Conservation (phyloP, 768 basidiomycete species). For the Trametes coccinea region DNA sequence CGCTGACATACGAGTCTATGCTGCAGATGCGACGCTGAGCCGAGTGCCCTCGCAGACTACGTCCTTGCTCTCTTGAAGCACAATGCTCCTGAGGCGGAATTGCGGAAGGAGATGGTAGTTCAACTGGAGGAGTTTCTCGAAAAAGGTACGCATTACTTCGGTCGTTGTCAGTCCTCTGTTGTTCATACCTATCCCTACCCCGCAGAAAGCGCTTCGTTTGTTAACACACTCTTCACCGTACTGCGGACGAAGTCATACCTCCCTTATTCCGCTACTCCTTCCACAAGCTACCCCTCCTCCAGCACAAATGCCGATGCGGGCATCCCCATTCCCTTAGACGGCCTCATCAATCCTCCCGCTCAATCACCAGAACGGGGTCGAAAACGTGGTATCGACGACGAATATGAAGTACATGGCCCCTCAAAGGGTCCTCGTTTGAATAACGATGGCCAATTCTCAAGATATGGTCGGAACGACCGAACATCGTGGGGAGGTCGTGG, state of each 20-base stretch:
- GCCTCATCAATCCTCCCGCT: conserved; percentile 47
- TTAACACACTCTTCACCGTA: conserved; percentile 82
- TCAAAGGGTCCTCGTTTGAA: conserved; percentile 73
- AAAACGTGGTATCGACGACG: conserved; percentile 70
- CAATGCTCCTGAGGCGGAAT: conserved; percentile 78
- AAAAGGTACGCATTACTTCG: conserved; percentile 55
- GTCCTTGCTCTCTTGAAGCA: conserved; percentile 92
- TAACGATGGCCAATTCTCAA: conserved; percentile 64
- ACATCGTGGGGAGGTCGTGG: conserved; percentile 43
- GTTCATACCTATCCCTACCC: conserved; percentile 17
- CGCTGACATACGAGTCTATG: conserved; percentile 17
- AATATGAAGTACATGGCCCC: conserved; percentile 59
- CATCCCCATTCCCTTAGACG: conserved; percentile 80
- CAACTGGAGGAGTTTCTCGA: conserved; percentile 94
- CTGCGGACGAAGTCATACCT: conserved; percentile 85
- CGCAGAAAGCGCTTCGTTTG: conserved; percentile 70
- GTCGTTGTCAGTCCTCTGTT: conserved; percentile 16
- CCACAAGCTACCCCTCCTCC: conserved; percentile 36
- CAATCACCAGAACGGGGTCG: conserved; percentile 54
- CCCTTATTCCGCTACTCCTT: conserved; percentile 60
- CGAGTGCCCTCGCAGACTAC: conserved; percentile 90
- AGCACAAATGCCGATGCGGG: conserved; percentile 55
- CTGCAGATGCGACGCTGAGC: conserved; percentile 92
- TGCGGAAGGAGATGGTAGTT: conserved; percentile 71
- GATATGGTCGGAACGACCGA: conserved; percentile 49